phyloP scores from a whole-genome alignment of 2,329 filamentous ascomycete genomes.

The Sporothrix protearum region DNA sequence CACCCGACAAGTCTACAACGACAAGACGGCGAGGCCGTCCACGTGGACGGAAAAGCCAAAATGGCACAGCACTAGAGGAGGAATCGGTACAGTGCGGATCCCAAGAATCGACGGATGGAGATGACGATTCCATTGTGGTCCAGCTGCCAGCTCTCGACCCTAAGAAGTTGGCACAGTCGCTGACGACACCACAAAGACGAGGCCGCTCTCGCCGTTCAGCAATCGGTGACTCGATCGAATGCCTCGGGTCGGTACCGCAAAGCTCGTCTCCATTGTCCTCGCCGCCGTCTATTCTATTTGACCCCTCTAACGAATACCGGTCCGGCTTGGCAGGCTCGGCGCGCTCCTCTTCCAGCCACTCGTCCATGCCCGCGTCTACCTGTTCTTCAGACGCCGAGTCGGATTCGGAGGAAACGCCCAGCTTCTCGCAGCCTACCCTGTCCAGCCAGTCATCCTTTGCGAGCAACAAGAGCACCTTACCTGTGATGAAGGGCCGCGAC shows the following conservation, averaged over 20 bases:
- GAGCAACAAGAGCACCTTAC: slow-evolving; percentile 39
- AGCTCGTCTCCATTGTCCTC: slow-evolving; percentile 58
- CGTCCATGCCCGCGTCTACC: slow-evolving; percentile 29
- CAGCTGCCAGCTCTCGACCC: slow-evolving; percentile 18
- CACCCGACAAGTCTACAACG: not conserved
- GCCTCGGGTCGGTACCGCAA: slow-evolving; percentile 22
- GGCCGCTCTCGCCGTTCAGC: slow-evolving; percentile 25
- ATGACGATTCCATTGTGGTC: slow-evolving; percentile 21
- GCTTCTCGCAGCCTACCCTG: slow-evolving; percentile 38
- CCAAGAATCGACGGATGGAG: not conserved
- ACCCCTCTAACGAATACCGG: slow-evolving; percentile 43
- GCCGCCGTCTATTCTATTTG: slow-evolving; percentile 51
- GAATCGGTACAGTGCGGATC: not conserved
- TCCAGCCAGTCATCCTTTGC: slow-evolving; percentile 35
- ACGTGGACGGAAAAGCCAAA: not conserved
- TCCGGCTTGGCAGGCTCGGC: slow-evolving; percentile 37
- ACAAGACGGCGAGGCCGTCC: not conserved
- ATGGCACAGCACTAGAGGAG: not conserved
- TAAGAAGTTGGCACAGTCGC: slow-evolving; percentile 18
- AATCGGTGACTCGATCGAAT: slow-evolving; percentile 26
- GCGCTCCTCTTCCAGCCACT: slow-evolving; percentile 37
- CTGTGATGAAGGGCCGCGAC: slow-evolving; percentile 66
- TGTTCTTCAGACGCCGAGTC: slow-evolving; percentile 23
- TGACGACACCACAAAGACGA: slow-evolving; percentile 30
- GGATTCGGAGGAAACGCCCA: slow-evolving; percentile 45